Percentiles rank a stretch among this genome's conserved stretches.
These are phyloP conservation scores for Gelatoporia subvermispora DNA, from an alignment of 768 basidiomycete species.

Conservation along the genomic window DNA sequence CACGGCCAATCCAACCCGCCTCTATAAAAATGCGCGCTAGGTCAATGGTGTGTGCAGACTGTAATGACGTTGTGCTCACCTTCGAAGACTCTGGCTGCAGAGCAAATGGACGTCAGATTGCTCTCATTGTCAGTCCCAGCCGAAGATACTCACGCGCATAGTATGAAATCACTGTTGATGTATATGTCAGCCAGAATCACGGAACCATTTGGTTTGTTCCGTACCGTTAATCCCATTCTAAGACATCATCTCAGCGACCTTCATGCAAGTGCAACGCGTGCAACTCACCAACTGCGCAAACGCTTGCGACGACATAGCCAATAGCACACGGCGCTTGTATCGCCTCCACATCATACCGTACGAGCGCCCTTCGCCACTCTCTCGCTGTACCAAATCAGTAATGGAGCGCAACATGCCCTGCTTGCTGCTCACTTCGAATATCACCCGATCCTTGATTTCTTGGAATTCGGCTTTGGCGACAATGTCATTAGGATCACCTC, in stretches of 20 bases:
- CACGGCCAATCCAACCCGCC: slow-evolving; percentile 92
- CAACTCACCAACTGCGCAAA: slow-evolving; percentile 85
- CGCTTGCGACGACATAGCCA: slow-evolving; percentile 94
- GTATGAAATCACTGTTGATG: slow-evolving; percentile 78
- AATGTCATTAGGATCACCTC: slow-evolving; percentile 65
- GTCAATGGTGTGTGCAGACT: too few relatives aligned
- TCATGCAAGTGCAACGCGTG: background rate
- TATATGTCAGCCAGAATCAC: background rate
- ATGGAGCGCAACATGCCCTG: background rate
- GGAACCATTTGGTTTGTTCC: slow-evolving; percentile 5
- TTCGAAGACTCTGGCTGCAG: slow-evolving; percentile 83
- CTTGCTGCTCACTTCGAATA: slow-evolving; percentile 49
- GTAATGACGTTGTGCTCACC: slow-evolving; percentile 39
- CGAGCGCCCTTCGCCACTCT: slow-evolving; percentile 66
- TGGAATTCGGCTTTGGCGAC: slow-evolving; percentile 78
- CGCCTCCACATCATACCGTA: slow-evolving; percentile 83
- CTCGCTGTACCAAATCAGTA: slow-evolving; percentile 43
- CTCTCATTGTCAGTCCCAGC: too few relatives aligned
- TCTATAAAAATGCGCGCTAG: slow-evolving; percentile 54
- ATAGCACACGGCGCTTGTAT: slow-evolving; percentile 81
- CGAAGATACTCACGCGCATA: slow-evolving; percentile 69
- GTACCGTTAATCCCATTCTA: slow-evolving; percentile 94
- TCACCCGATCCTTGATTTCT: slow-evolving; percentile 81
- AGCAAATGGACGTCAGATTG: slow-evolving; percentile 6
- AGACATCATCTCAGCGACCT: background rate